Base-by-base conservation (phyloP, 306 rosid species). In the Senna tora region DNA sequence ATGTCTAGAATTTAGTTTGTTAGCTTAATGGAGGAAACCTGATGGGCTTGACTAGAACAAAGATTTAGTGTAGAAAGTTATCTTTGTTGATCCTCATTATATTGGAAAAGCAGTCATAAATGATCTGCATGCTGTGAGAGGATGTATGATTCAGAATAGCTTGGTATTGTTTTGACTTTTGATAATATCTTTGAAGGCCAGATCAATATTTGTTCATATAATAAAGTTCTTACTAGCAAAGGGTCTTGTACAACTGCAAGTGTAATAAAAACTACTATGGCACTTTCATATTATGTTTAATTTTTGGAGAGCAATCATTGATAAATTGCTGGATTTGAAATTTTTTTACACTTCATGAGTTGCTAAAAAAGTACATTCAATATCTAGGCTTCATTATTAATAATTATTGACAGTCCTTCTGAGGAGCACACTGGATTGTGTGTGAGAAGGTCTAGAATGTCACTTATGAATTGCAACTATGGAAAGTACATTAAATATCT, bases 401-500 rank as follows among this genome's bases (percentile, higher is more conserved):
- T 60, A 28, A 22, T 38, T 67, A 54, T 42, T 51, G 42, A 28
- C 49, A 17, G 11, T 43, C 73, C 33, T 56, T 67, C 53, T 21
- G 6, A 75, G 68, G 54, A 22, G 34, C 28, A 61, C 17, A n/a
- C 33, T 59, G 7, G 34, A 58, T 28, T 67, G 52, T 16, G 46
- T 53, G 46, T 20, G 38, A 62, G 28, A 72, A 12, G 72, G 14
- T 57, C 34, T 56, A 65, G 21, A 66, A 30, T 63, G 71, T 30
- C 6, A 32, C 28, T 9, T 17, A 33, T 74, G 14, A 65, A 25
- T 65, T 67, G 41, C 19, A 7, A 34, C 21, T 20, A 25, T 32
- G 67, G 49, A 32, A 74, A 64, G 8, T 25, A 57, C 47, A 22
- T 67, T 28, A 36, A 36, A 39, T 57, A 13, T 67, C 1, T 19